Evolutionary conservation across 176 grass and related monocot species (phyloP).

Genomic region (Zoysia pacifica): DNA sequence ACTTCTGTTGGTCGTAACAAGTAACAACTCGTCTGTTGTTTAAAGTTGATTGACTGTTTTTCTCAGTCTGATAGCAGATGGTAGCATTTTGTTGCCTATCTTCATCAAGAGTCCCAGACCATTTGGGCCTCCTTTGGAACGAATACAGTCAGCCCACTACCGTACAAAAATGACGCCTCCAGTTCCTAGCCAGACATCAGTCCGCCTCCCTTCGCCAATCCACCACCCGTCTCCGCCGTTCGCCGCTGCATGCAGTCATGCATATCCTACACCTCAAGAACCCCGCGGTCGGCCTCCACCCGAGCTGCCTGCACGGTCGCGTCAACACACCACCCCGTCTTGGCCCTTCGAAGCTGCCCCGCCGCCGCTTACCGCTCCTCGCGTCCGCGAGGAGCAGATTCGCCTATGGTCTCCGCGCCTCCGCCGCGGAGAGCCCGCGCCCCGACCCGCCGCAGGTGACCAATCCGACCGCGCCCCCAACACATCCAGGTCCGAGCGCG

Average conservation of each 20-base stretch:
- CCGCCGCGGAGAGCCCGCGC: constrained; percentile 4
- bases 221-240: background rate
- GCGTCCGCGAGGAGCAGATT: background rate
- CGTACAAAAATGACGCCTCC: background rate
- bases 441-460: constrained; percentile 7
- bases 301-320: background rate
- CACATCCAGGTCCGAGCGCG: background rate
- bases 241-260: background rate
- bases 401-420: background rate
- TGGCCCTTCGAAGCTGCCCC: background rate
- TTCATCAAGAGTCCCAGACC: background rate
- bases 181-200: background rate
- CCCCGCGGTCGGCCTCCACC: background rate
- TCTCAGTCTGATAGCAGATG: too few relatives aligned
- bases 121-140: too few relatives aligned
- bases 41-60: too few relatives aligned
- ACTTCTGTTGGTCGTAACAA: too few relatives aligned
- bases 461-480: background rate
- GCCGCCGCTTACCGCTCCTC: background rate
- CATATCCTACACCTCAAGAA: background rate
- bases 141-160: background rate
- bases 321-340: background rate
- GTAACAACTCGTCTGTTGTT: too few relatives aligned
- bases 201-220: background rate
- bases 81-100: too few relatives aligned